Conservation (phyloP, 2,329 filamentous ascomycete genomes). For the Chaetothyriales sp. region DNA sequence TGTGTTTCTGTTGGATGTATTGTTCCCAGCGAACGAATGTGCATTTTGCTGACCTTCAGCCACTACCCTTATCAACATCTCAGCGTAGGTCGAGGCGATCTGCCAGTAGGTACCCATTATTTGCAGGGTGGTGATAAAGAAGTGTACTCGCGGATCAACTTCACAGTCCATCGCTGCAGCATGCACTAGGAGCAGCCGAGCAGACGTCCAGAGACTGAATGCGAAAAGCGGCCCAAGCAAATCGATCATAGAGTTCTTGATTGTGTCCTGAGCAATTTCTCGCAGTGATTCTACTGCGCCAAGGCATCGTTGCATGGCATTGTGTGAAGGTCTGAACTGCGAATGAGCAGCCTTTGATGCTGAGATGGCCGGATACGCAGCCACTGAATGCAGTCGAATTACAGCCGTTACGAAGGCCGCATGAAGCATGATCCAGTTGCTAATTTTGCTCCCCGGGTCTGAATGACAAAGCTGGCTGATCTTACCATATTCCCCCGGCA, state of each 20-base stretch:
- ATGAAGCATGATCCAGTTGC: slow-evolving; percentile 79
- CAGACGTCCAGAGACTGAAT: slow-evolving; percentile 72
- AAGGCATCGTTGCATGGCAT: slow-evolving; percentile 70
- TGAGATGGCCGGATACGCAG: slow-evolving; percentile 78
- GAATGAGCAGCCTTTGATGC: slow-evolving; percentile 38
- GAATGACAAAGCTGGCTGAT: slow-evolving; percentile 62
- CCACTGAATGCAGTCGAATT: slow-evolving; percentile 80
- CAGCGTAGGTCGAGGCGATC: slow-evolving; percentile 68
- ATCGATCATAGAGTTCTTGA: slow-evolving; percentile 57
- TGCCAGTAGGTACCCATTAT: slow-evolving; percentile 77
- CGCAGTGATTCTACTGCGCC: slow-evolving; percentile 72
- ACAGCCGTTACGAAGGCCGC: slow-evolving; percentile 83
- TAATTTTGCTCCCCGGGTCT: slow-evolving; percentile 27
- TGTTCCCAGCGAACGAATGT: slow-evolving; percentile 52
- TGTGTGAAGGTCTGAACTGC: slow-evolving; percentile 76
- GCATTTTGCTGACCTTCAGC: slow-evolving; percentile 42
- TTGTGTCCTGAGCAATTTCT: slow-evolving; percentile 63
- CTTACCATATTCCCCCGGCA: slow-evolving; percentile 73
- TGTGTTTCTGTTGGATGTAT: background rate
- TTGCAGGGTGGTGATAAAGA: slow-evolving; percentile 68
- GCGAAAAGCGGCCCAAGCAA: slow-evolving; percentile 83
- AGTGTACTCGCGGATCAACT: slow-evolving; percentile 62
- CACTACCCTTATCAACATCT: slow-evolving; percentile 66
- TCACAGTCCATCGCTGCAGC: slow-evolving; percentile 49
- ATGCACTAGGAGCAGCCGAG: slow-evolving; percentile 73